Evolutionary conservation across 140 eudicot species (phyloP).

Genomic region (Ambrosia hybrid): DNA sequence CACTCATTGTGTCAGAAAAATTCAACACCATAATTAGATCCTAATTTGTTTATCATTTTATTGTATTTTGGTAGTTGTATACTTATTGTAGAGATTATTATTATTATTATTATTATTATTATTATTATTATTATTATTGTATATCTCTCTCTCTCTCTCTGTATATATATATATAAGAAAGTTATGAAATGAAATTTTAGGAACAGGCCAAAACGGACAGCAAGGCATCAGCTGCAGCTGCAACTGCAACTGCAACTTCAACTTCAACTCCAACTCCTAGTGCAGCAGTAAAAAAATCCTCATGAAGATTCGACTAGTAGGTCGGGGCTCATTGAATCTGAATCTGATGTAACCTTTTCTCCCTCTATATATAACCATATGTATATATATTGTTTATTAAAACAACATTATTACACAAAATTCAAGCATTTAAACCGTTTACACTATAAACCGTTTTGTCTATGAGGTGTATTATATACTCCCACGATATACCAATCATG

Average conservation of each 20-base stretch:
- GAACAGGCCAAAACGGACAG: neutral
- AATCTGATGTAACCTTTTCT: neutral
- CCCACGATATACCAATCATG: too few species aligned
- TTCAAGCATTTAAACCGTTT: too few species aligned
- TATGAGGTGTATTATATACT: too few species aligned
- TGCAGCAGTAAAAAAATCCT: too few species aligned
- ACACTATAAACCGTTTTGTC: too few species aligned
- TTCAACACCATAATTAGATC: too few species aligned
- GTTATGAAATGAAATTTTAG: conserved; percentile 1
- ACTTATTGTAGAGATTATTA: neutral
- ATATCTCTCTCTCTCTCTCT: too few species aligned
- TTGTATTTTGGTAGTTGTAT: neutral
- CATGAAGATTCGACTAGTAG: neutral
- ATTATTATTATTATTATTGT: too few species aligned
- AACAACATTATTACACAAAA: too few species aligned
- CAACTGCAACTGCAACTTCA: neutral
- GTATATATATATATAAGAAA: neutral
- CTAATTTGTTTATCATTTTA: too few species aligned
- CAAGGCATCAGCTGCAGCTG: neutral
- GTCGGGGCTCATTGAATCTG: neutral
- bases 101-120: neutral
- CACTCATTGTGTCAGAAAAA: too few species aligned
- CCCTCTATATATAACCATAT: neutral
- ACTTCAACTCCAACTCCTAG: too few species aligned
- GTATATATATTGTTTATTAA: neutral